A percentile compares a stretch with the other conserved stretches of the same genome.
These are phyloP conservation scores for Agrostemma githago DNA, from an alignment of 148 eudicot genomes.

Conservation along the genomic window DNA sequence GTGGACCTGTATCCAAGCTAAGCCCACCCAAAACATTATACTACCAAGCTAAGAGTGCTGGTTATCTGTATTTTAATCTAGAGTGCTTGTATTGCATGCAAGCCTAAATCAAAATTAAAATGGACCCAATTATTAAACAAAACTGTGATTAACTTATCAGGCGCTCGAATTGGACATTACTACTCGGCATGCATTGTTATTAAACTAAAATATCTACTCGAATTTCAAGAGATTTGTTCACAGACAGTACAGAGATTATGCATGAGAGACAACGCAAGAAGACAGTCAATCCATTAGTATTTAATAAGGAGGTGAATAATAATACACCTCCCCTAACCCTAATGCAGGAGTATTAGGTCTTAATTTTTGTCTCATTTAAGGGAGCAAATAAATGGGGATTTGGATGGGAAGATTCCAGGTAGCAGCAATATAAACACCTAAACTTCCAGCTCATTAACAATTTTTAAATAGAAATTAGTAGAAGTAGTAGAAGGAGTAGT, in stretches of 20 bases:
- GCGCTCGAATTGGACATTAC: neutral
- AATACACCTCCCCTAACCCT: conserved; percentile 24
- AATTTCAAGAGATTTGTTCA: conserved; percentile 19
- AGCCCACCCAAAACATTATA: neutral
- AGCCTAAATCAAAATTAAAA: no score
- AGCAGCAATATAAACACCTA: neutral
- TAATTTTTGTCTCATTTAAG: conserved; percentile 38
- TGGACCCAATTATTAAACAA: neutral
- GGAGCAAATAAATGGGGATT: conserved; percentile 40
- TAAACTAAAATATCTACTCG: neutral
- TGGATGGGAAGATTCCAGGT: conserved; percentile 17
- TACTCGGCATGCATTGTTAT: neutral
- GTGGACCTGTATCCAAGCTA: conserved; percentile 14
- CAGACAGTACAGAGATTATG: conserved; percentile 19
- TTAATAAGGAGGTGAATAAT: neutral
- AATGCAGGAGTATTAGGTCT: conserved; percentile 1
- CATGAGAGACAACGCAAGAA: conserved; percentile 13
- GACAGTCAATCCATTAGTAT: conserved; percentile 7
- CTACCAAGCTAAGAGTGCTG: no score
- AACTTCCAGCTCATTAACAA: conserved; percentile 7
- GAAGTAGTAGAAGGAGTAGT: neutral
- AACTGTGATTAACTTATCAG: neutral
- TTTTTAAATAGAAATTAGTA: neutral
- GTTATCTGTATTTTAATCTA: no score
- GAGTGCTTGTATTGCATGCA: no score